Evolutionary conservation across 2,329 filamentous ascomycete species (phyloP).

Genomic region (Emergomyces orientalis): DNA sequence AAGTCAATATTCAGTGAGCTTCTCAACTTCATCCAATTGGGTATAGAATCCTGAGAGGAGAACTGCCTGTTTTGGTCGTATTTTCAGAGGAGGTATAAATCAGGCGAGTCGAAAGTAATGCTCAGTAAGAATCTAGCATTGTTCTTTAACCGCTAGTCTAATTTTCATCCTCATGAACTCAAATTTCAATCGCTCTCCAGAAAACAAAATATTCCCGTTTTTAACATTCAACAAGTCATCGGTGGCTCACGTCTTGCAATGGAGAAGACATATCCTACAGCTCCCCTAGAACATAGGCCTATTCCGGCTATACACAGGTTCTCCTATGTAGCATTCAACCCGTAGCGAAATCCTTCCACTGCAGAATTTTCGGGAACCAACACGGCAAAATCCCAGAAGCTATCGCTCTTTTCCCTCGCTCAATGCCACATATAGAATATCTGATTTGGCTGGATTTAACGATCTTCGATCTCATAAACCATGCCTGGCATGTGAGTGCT

Average conservation of each 20-base stretch:
- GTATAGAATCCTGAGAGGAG: background rate
- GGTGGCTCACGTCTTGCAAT: background rate
- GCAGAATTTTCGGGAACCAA: background rate
- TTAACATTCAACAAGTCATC: background rate
- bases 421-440: background rate
- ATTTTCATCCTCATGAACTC: background rate
- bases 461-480: background rate
- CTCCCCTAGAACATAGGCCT: background rate
- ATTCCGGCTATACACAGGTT: background rate
- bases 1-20: background rate
- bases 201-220: background rate
- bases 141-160: background rate
- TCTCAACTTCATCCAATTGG: no score
- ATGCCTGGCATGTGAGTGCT: background rate
- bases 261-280: background rate
- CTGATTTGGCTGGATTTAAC: background rate
- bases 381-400: background rate
- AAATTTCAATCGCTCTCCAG: background rate
- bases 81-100: background rate
- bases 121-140: background rate
- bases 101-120: background rate
- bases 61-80: background rate
- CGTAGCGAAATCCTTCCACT: background rate
- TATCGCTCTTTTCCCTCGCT: background rate
- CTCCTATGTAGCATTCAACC: background rate